Conservation (phyloP, 106 monocot species). For the Narthecium ossifragum region DNA sequence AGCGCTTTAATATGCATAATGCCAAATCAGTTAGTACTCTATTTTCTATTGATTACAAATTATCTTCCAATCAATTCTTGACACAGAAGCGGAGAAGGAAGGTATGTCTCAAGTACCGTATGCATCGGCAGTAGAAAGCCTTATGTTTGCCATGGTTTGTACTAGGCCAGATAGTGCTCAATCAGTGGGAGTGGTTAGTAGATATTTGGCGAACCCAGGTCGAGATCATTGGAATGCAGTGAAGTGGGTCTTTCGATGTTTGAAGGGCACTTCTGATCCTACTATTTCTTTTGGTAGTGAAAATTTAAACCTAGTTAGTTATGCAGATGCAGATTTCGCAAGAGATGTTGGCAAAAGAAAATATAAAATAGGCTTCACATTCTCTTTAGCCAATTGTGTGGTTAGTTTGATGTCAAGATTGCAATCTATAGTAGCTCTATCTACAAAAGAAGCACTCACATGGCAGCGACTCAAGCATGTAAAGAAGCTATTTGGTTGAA, state of each 20-base stretch:
- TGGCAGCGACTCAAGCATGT: too few species aligned
- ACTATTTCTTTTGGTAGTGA: not conserved
- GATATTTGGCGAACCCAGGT: slow-evolving; percentile 1
- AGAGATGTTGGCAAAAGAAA: not conserved
- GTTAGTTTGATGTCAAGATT: not conserved
- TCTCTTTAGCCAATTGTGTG: not conserved
- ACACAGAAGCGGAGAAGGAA: not conserved
- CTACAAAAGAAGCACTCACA: too few species aligned
- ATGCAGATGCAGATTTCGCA: not conserved
- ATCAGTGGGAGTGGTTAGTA: not conserved
- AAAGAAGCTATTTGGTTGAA: too few species aligned
- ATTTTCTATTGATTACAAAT: too few species aligned
- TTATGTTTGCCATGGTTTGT: not conserved
- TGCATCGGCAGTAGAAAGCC: slow-evolving; percentile 1
- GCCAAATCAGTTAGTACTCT: too few species aligned
- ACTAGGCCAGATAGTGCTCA: not conserved
- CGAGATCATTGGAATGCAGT: not conserved
- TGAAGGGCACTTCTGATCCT: not conserved
- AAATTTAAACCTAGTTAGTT: not conserved
- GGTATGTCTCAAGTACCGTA: slow-evolving; percentile 6
- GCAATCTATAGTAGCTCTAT: too few species aligned
- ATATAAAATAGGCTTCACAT: not conserved
- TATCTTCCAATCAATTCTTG: too few species aligned
- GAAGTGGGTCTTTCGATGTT: not conserved
- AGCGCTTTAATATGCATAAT: too few species aligned